Conservation (phyloP, 2,329 filamentous ascomycete species). For the Verticillium alfalfae region DNA sequence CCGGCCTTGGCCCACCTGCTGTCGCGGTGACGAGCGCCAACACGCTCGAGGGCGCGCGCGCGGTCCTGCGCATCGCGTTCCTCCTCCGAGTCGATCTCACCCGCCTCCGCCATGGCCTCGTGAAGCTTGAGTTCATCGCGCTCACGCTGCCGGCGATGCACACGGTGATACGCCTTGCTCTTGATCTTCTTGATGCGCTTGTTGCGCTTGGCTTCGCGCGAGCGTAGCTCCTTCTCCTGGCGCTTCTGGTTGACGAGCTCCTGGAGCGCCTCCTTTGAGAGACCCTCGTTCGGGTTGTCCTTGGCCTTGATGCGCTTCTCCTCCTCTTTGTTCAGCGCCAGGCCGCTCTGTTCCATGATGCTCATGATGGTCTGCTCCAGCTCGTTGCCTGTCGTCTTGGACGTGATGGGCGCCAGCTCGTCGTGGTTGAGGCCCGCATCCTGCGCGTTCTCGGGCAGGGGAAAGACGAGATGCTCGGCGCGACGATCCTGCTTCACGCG, state of each 20-base stretch:
- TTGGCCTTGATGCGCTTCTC: conserved; percentile 39
- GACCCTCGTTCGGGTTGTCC: conserved; percentile 61
- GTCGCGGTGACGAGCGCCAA: conserved; percentile 78
- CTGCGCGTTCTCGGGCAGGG: conserved; percentile 67
- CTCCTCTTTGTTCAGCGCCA: conserved; percentile 45
- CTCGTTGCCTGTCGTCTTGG: conserved; percentile 62
- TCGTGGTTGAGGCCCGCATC: conserved; percentile 54
- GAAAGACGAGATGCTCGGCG: conserved; percentile 86
- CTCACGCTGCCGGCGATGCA: conserved; percentile 72
- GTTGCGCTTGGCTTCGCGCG: conserved; percentile 80
- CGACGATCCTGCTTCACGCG: conserved; percentile 92
- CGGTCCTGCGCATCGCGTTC: conserved; percentile 64
- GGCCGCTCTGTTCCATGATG: conserved; percentile 85
- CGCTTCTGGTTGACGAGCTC: conserved; percentile 70
- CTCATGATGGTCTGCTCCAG: conserved; percentile 80
- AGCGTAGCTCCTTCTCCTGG: conserved; percentile 76
- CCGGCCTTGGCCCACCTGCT: conserved; percentile 90
- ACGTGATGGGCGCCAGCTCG: conserved; percentile 59
- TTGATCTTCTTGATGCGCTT: conserved; percentile 99
- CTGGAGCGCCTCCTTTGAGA: conserved; percentile 68
- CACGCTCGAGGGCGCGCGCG: conserved; percentile 73
- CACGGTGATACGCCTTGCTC: conserved; percentile 87
- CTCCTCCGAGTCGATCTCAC: conserved; percentile 59
- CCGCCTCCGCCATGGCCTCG: conserved; percentile 49
- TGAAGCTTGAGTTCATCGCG: conserved; percentile 47